Evolutionary conservation across 495 filamentous ascomycete genomes (phyloP).

Genomic region (Aspergillus sclerotioniger): DNA sequence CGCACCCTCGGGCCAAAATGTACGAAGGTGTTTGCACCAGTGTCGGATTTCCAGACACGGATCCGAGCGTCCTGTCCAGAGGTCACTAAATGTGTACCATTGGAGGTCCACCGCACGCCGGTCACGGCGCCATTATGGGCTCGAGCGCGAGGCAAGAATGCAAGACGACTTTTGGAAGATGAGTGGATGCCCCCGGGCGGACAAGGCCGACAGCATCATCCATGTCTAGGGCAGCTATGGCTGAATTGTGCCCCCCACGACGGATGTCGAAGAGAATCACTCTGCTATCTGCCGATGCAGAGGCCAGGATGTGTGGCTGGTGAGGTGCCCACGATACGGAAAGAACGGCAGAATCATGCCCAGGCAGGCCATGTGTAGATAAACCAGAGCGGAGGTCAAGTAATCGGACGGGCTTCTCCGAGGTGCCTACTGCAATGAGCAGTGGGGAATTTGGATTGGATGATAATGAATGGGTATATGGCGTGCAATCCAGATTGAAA

Average conservation of each 20-base stretch:
- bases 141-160: slow-evolving; percentile 47
- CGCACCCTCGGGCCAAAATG: slow-evolving; percentile 78
- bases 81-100: slow-evolving; percentile 70
- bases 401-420: slow-evolving; percentile 74
- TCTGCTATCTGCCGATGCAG: slow-evolving; percentile 72
- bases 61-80: slow-evolving; percentile 78
- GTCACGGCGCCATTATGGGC: slow-evolving; percentile 80
- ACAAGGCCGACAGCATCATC: slow-evolving; percentile 69
- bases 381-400: slow-evolving; percentile 79
- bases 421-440: slow-evolving; percentile 80
- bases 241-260: slow-evolving; percentile 54
- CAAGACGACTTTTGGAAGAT: slow-evolving; percentile 40
- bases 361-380: slow-evolving; percentile 71
- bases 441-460: slow-evolving; percentile 66
- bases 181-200: slow-evolving; percentile 24
- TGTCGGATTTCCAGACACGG: slow-evolving; percentile 76
- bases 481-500: slow-evolving; percentile 68
- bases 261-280: slow-evolving; percentile 85
- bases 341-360: slow-evolving; percentile 69
- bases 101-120: slow-evolving; percentile 77
- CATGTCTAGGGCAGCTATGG: slow-evolving; percentile 73
- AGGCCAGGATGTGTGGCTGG: slow-evolving; percentile 74
- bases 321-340: slow-evolving; percentile 77
- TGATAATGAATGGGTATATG: slow-evolving; percentile 74
- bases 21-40: slow-evolving; percentile 77